Conservation (phyloP, 2,329 filamentous ascomycete species). For the Aspergillus uvarum region DNA sequence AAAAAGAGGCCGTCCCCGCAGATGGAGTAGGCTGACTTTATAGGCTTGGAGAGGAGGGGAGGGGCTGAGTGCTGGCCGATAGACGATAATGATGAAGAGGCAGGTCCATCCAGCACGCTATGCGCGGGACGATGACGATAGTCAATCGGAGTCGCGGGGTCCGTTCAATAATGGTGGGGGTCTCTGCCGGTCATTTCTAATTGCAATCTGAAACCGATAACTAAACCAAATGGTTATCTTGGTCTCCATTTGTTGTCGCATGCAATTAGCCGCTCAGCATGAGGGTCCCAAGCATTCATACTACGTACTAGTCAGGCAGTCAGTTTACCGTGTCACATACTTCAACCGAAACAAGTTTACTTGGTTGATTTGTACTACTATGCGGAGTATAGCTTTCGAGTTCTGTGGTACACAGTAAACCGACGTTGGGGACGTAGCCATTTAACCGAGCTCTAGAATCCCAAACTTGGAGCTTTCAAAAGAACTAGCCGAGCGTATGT, state of each 20-base stretch:
- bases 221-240: background rate
- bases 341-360: background rate
- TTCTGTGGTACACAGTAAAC: background rate
- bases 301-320: background rate
- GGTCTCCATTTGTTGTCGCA: background rate
- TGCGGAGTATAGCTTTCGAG: background rate
- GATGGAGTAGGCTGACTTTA: slow-evolving; percentile 15
- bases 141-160: slow-evolving; percentile 14
- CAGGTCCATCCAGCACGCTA: slow-evolving; percentile 25
- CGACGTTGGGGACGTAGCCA: background rate
- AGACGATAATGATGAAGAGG: slow-evolving; percentile 9
- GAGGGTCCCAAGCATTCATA: background rate
- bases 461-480: too few species aligned
- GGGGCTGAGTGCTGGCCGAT: slow-evolving; percentile 4
- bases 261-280: background rate
- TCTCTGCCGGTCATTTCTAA: background rate
- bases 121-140: slow-evolving; percentile 22
- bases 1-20: background rate
- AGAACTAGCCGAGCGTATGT: too few species aligned
- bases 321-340: background rate
- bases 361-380: background rate
- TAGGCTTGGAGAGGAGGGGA: background rate
- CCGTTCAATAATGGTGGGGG: slow-evolving; percentile 10
- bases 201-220: background rate
- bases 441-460: background rate